phyloP scores from a whole-genome alignment of 257 asterid species.

The Lycium barbarum region DNA sequence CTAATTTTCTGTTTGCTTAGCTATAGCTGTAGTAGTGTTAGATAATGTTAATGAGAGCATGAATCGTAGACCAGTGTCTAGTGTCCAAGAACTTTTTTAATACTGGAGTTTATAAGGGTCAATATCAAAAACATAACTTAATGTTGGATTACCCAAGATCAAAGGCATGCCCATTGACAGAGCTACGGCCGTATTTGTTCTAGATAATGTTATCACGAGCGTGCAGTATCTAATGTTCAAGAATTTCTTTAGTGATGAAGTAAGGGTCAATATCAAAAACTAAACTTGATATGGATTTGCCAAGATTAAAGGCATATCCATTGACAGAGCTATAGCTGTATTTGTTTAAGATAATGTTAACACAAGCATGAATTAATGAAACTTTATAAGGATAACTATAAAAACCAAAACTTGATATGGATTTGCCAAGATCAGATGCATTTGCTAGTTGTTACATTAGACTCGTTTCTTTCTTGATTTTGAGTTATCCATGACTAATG shows the following conservation, averaged over 20 bases:
- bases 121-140: background rate
- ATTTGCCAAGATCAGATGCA: background rate
- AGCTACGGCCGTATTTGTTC: background rate
- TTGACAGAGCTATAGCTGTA: too few species aligned
- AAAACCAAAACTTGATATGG: background rate
- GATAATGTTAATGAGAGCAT: background rate
- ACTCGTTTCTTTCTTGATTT: background rate
- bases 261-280: background rate
- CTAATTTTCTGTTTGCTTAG: background rate
- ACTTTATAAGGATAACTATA: too few species aligned
- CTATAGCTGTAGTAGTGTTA: background rate
- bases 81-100: background rate
- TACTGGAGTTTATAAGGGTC: background rate
- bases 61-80: background rate
- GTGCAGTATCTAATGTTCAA: background rate
- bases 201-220: background rate
- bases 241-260: background rate
- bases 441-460: background rate
- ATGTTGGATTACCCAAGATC: background rate
- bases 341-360: background rate
- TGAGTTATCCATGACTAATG: background rate
- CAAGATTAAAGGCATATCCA: too few species aligned
- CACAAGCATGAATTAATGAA: background rate
- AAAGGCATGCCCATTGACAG: background rate
- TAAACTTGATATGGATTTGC: background rate